Percentiles rank a stretch among this genome's conserved stretches.
These are phyloP conservation scores for Camelina hispida DNA, from an alignment of 345 rosid species.

Conservation along the genomic window DNA sequence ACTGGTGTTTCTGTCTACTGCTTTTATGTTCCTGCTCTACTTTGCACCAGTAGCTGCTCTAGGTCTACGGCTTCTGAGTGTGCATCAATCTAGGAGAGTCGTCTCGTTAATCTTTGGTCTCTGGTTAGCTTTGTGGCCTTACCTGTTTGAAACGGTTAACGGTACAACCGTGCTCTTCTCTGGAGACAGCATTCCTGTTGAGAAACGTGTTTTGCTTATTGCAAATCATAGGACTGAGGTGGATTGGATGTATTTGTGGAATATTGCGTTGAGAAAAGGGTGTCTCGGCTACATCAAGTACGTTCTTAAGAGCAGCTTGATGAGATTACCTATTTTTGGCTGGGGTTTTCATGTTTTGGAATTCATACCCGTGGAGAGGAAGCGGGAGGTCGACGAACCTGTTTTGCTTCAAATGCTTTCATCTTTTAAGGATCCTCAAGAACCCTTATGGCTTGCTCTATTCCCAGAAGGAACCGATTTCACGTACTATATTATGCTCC, in stretches of 20 bases:
- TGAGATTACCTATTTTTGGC: slow-evolving; percentile 78
- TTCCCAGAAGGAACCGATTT: slow-evolving; percentile 95
- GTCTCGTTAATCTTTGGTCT: slow-evolving; percentile 63
- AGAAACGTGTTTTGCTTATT: slow-evolving; percentile 67
- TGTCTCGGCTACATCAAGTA: slow-evolving; percentile 78
- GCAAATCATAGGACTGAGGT: slow-evolving; percentile 93
- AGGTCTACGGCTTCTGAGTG: slow-evolving; percentile 52
- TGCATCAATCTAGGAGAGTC: slow-evolving; percentile 61
- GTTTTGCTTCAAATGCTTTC: slow-evolving; percentile 62
- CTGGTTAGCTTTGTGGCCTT: slow-evolving; percentile 89
- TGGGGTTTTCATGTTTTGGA: slow-evolving; percentile 89
- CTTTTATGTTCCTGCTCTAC: slow-evolving; percentile 69
- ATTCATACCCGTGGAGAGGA: slow-evolving; percentile 89
- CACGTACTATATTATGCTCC: slow-evolving; percentile 53
- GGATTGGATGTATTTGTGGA: slow-evolving; percentile 95
- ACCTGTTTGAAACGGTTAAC: slow-evolving; percentile 75
- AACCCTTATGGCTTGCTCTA: slow-evolving; percentile 85
- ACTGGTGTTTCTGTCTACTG: slow-evolving; percentile 66
- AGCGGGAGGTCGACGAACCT: slow-evolving; percentile 76
- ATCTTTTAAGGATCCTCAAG: slow-evolving; percentile 66
- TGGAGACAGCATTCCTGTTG: slow-evolving; percentile 61
- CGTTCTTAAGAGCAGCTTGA: slow-evolving; percentile 81
- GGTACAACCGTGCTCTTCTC: slow-evolving; percentile 70
- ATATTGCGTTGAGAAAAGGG: slow-evolving; percentile 77
- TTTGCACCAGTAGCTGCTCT: slow-evolving; percentile 57